Evolutionary conservation across 495 filamentous ascomycete genomes (phyloP), one percentile per base, ranked within the genome.

Genomic region (Lasiosphaeria miniovina): DNA sequence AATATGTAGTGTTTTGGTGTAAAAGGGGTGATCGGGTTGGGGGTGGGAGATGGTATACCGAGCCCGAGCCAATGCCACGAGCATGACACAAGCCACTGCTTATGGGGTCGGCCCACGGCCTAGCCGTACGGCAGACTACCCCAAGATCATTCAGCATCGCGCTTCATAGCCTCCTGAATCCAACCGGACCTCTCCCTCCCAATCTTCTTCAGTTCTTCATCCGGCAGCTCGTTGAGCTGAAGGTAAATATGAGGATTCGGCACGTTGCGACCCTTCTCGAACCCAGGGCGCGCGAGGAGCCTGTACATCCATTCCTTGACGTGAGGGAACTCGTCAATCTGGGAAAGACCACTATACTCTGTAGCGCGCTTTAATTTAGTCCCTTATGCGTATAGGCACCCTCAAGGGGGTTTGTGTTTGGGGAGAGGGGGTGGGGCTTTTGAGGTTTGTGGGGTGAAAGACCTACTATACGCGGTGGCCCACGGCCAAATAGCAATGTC

Each of bases 401-500:
- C 38, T 14, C 38, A 41, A 41, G 0, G 38, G 38, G 38, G 3
- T 0, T 9, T 9, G 0, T 8, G 38, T 8, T 41, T 41, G 38
- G 3, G 33, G 11, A 6, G 10, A 52, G n/a, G 10, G 50, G 50
- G 1, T 24, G 24, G 24, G 24, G 24, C 1, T 8, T 41, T 41
- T 3, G 38, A 41, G 38, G 38, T 9, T 8, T 4, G 50, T 9
- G 34, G 1, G 1, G 50, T 2, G 7, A 12, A 36, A 35, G 10
- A 52, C 50, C 6, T 52, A 52, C 50, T 52, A 31, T 5, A 32
- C 7, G 50, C 50, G 31, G 50, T 32, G 8, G 31, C 32, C 50
- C 50, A 52, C 4, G 50, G 50, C 50, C 50, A 52, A n/a, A 52
- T 52, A 34, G 50, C 50, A 31, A 52, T 52, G n/a, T 52, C 50